Conservation (phyloP, 805 yeast genomes). For the Saturnispora hagleri region DNA sequence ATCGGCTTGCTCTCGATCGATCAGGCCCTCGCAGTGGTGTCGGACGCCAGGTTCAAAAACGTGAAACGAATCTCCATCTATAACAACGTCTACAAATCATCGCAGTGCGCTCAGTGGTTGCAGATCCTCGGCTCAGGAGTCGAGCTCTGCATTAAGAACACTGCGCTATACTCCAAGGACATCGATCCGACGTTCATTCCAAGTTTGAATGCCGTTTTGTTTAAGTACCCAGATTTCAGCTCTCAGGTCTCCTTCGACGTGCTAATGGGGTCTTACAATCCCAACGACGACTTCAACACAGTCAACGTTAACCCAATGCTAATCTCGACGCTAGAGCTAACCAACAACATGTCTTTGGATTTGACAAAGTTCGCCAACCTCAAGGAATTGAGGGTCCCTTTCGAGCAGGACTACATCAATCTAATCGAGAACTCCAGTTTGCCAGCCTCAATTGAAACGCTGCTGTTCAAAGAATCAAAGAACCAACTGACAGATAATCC, state of each 20-base stretch:
- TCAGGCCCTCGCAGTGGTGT: background rate
- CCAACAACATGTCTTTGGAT: background rate
- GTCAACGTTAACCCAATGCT: background rate
- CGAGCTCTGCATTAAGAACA: background rate
- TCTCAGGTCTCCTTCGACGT: background rate
- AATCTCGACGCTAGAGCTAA: background rate
- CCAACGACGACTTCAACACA: background rate
- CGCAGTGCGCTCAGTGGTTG: background rate
- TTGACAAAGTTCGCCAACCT: background rate
- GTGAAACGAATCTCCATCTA: background rate
- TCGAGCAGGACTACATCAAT: background rate
- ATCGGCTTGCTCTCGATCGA: slow-evolving; percentile 1
- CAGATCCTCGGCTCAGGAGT: background rate
- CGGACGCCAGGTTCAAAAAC: background rate
- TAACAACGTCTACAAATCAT: slow-evolving; percentile 3
- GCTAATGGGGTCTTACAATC: slow-evolving; percentile 1
- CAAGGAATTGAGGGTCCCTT: background rate
- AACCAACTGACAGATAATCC: background rate
- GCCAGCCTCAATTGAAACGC: slow-evolving; percentile 1
- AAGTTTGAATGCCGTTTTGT: background rate
- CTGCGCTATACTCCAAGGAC: slow-evolving; percentile 3
- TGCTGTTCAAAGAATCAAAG: slow-evolving; percentile 1
- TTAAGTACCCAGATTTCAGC: background rate
- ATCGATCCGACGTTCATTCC: slow-evolving; percentile 4
- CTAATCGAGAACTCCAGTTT: background rate